Evolutionary conservation across 371 early-diverging fungal genomes (phyloP).

Genomic region (Rhizopus delemar): DNA sequence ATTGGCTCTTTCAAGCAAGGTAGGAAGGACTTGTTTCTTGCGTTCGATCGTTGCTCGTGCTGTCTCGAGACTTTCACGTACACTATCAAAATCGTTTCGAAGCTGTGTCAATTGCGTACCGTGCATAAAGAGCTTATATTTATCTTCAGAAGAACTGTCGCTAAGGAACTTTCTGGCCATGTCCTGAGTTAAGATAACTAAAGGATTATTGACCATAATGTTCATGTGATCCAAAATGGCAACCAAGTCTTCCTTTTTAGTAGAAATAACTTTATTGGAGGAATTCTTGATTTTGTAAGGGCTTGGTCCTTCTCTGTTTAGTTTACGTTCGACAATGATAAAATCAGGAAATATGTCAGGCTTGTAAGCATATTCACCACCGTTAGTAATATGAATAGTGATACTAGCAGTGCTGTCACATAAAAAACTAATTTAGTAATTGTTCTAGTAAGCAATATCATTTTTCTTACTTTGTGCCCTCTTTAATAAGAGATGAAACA

Average conservation of each 20-base stretch:
- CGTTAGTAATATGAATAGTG: constrained; percentile 77
- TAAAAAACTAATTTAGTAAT: background rate
- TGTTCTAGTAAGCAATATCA: background rate
- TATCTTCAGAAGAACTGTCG: constrained; percentile 78
- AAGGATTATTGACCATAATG: constrained; percentile 90
- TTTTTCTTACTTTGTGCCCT: constrained; percentile 67
- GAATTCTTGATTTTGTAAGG: constrained; percentile 77
- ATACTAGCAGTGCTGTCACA: constrained; percentile 60
- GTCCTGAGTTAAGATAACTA: constrained; percentile 92
- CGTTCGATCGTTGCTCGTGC: constrained; percentile 56
- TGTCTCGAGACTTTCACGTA: constrained; percentile 70
- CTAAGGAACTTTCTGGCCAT: constrained; percentile 88
- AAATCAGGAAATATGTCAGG: constrained; percentile 79
- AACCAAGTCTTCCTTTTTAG: constrained; percentile 77
- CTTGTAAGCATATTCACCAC: constrained; percentile 79
- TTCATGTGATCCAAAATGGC: constrained; percentile 87
- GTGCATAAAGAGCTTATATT: constrained; percentile 85
- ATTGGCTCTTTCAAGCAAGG: constrained; percentile 58
- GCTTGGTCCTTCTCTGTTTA: constrained; percentile 69
- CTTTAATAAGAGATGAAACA: constrained; percentile 79
- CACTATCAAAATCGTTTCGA: constrained; percentile 65
- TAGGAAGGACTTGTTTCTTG: constrained; percentile 63
- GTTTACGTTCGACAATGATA: constrained; percentile 81
- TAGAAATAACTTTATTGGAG: constrained; percentile 65
- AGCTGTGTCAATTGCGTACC: constrained; percentile 87